Percentiles rank a stretch among this genome's conserved stretches.
Conservation (phyloP, 1,139 yeast species). For the Zygoascus meyerae region DNA sequence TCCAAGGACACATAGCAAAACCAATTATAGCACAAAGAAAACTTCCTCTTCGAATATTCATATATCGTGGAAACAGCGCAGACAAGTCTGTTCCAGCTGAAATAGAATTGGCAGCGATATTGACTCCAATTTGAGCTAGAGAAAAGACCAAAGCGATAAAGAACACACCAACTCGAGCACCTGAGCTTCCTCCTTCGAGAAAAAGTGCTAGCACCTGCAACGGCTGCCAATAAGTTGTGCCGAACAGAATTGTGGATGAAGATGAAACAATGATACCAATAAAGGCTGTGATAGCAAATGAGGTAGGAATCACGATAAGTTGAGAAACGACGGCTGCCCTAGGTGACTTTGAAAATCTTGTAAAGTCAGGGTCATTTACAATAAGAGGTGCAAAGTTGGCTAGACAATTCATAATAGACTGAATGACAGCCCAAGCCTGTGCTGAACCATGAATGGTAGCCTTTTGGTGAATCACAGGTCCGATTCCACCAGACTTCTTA, state of each 20-base stretch:
- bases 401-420: constrained; percentile 70
- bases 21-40: constrained; percentile 76
- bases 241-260: constrained; percentile 66
- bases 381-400: constrained; percentile 85
- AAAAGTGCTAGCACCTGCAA: constrained; percentile 66
- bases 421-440: constrained; percentile 77
- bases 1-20: constrained; percentile 83
- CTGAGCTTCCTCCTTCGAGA: constrained; percentile 54
- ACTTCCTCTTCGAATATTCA: constrained; percentile 79
- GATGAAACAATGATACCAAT: constrained; percentile 85
- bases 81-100: constrained; percentile 91
- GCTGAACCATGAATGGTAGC: constrained; percentile 49
- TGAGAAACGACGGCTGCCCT: constrained; percentile 49
- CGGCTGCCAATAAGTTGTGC: constrained; percentile 78
- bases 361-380: constrained; percentile 84
- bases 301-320: constrained; percentile 61
- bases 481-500: constrained; percentile 67
- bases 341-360: constrained; percentile 66
- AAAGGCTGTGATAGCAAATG: constrained; percentile 77
- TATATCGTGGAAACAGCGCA: constrained; percentile 69
- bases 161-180: constrained; percentile 84
- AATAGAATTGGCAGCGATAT: constrained; percentile 81
- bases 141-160: constrained; percentile 72
- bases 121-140: constrained; percentile 82
- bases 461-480: constrained; percentile 55